Base-by-base conservation (phyloP, 2,329 filamentous ascomycete genomes). In the Fusarium sp. region DNA sequence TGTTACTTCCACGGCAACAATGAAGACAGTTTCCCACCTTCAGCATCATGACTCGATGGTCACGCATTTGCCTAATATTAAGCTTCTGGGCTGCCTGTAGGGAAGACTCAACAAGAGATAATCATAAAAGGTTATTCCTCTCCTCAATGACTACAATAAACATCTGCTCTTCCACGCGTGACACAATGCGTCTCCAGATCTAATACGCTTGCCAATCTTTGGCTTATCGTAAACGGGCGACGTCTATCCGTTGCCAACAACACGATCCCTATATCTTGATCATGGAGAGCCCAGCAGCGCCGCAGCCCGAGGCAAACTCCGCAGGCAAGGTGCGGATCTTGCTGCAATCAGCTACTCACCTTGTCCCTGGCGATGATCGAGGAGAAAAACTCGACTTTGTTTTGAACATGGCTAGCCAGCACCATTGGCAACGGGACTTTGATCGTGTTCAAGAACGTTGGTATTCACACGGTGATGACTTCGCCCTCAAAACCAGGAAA, bases 351-450 rank as follows among this genome's bases (percentile, higher is more conserved):
- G 11, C 31, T 9, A 68, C 71, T 18, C 56, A 66, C 56, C 66
- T 73, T 40, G 68, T 71, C 3, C 70, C 65, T 62, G 70, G 74
- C n/a, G 54, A 20, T 25, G 27, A 63, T n/a, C 59, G 60, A 16
- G 20, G 4, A 52, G 74, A 73, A 57, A 73, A 66, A 10, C 33
- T 66, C 25, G 16, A 9, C 0, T 74, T 71, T 13, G 22, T 73
- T 5, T 4, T 38, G 52, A 74, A 71, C 47, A 4, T 40, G 9
- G 27, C 71, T 9, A 73, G 63, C 56, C 66, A 73, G 42, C 65
- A 42, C 59, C 62, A 65, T 42, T 74, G 69, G 74, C 38, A 70
- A 40, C 58, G 65, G 7, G 61, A 74, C 36, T 69, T 50, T 8
- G 74, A 76, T 59, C 31, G 1, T 54, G 1, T 4, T 4, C 71